Evolutionary conservation across 768 basidiomycete genomes (phyloP).

Genomic region (Amanita exitialis): DNA sequence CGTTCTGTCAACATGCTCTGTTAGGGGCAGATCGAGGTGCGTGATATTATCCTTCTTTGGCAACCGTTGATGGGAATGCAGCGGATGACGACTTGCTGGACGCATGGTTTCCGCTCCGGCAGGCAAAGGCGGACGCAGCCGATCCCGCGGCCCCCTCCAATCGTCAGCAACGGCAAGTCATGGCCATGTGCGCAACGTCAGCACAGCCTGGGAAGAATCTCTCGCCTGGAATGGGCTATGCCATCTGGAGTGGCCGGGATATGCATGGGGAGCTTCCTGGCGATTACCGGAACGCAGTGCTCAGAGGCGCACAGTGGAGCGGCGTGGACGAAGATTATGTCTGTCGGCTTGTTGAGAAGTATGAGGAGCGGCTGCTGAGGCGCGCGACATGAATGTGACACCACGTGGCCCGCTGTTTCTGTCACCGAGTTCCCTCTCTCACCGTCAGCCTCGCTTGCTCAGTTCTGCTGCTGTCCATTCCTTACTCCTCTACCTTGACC

Average conservation of each 20-base stretch:
- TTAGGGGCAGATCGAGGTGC: slow-evolving; percentile 20
- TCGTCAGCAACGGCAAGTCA: not conserved
- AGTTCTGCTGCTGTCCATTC: slow-evolving; percentile 4
- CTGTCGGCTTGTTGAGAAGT: slow-evolving; percentile 44
- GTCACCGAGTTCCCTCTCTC: slow-evolving; percentile 3
- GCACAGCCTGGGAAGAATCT: slow-evolving; percentile 6
- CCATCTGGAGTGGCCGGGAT: slow-evolving; percentile 62
- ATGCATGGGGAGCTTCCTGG: slow-evolving; percentile 44
- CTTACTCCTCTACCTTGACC: slow-evolving; percentile 7
- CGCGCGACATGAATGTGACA: slow-evolving; percentile 5
- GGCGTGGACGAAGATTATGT: slow-evolving; percentile 48
- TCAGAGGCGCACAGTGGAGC: slow-evolving; percentile 39
- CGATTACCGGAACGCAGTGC: slow-evolving; percentile 41
- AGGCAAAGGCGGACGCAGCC: not conserved
- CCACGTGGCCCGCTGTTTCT: slow-evolving; percentile 5
- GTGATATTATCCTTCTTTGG: slow-evolving; percentile 11
- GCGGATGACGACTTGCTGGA: slow-evolving; percentile 22
- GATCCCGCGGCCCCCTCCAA: not conserved
- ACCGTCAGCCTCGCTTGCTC: slow-evolving; percentile 6
- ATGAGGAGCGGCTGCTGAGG: slow-evolving; percentile 49
- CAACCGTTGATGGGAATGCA: not conserved
- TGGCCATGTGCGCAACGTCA: not conserved
- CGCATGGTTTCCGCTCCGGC: slow-evolving; percentile 30
- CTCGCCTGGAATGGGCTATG: slow-evolving; percentile 51
- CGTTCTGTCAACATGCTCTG: slow-evolving; percentile 52